These are phyloP conservation scores for Apiospora sp. DNA, from an alignment of 2,329 filamentous ascomycete species.

Conservation along the genomic window DNA sequence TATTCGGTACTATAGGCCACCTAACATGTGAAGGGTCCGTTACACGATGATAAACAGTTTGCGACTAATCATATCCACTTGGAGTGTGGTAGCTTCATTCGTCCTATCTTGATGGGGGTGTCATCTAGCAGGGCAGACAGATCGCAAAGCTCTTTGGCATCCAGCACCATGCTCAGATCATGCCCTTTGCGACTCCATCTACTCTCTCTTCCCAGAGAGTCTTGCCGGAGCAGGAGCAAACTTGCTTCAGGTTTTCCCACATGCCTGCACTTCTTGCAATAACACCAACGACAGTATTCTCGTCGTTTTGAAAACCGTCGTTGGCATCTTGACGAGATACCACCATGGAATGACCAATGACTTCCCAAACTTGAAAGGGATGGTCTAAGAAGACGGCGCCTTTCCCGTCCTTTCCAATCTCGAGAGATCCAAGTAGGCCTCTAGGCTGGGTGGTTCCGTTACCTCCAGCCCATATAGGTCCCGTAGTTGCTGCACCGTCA, in stretches of 20 bases:
- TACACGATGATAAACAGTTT: background rate
- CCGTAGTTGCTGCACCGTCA: slow-evolving; percentile 81
- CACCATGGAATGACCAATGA: slow-evolving; percentile 92
- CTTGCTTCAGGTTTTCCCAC: slow-evolving; percentile 98
- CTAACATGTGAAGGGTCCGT: background rate
- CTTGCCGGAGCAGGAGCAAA: slow-evolving; percentile 97
- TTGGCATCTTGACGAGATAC: slow-evolving; percentile 73
- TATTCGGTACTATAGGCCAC: background rate
- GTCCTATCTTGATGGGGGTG: background rate
- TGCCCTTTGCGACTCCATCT: slow-evolving; percentile 88
- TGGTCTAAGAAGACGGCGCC: slow-evolving; percentile 84
- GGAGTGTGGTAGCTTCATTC: background rate
- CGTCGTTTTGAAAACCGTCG: slow-evolving; percentile 74
- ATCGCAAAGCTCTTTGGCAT: background rate
- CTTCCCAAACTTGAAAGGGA: slow-evolving; percentile 89
- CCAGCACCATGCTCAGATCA: slow-evolving; percentile 67
- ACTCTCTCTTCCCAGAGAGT: slow-evolving; percentile 97
- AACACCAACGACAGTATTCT: slow-evolving; percentile 88
- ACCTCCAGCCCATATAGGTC: slow-evolving; percentile 76
- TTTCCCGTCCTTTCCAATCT: slow-evolving; percentile 77
- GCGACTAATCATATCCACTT: background rate
- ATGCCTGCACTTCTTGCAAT: slow-evolving; percentile 96
- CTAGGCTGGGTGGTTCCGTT: slow-evolving; percentile 51
- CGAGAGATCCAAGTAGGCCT: slow-evolving; percentile 73
- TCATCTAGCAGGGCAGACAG: background rate